These are phyloP conservation scores for Talaromyces sp. DNA, from an alignment of 2,329 filamentous ascomycete genomes.

Conservation along the genomic window DNA sequence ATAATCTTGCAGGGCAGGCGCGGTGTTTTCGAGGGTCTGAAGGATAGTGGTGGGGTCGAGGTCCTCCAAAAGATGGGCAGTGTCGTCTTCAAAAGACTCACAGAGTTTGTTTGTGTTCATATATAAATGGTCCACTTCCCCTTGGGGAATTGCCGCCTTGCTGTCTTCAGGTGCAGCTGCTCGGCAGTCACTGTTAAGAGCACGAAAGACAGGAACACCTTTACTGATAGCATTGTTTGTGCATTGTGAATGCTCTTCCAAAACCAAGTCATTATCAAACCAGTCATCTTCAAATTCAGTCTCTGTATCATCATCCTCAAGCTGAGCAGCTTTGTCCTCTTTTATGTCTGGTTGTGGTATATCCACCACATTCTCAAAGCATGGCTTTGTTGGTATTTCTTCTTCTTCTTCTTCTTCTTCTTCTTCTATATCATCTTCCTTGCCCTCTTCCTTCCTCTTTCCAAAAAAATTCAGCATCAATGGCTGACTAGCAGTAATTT, in stretches of 20 bases:
- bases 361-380: neutral
- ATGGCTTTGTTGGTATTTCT: neutral
- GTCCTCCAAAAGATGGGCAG: slow-evolving; percentile 25
- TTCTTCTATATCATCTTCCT: neutral
- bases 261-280: neutral
- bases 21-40: slow-evolving; percentile 15
- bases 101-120: neutral
- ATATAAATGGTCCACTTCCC: neutral
- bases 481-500: slow-evolving; percentile 31
- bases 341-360: slow-evolving; percentile 5
- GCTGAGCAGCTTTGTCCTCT: neutral
- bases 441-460: slow-evolving; percentile 6
- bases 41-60: slow-evolving; percentile 18
- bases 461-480: slow-evolving; percentile 27
- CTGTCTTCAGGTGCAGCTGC: neutral
- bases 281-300: slow-evolving; percentile 11
- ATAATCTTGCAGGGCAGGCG: neutral
- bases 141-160: neutral
- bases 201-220: neutral
- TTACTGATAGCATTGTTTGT: neutral
- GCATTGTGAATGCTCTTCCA: slow-evolving; percentile 1
- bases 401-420: slow-evolving; percentile 4
- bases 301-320: neutral
- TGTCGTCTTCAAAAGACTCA: slow-evolving; percentile 30
- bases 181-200: neutral